phyloP scores from a whole-genome alignment of 73 alveolate species.

The Durusdinium trenchii region DNA sequence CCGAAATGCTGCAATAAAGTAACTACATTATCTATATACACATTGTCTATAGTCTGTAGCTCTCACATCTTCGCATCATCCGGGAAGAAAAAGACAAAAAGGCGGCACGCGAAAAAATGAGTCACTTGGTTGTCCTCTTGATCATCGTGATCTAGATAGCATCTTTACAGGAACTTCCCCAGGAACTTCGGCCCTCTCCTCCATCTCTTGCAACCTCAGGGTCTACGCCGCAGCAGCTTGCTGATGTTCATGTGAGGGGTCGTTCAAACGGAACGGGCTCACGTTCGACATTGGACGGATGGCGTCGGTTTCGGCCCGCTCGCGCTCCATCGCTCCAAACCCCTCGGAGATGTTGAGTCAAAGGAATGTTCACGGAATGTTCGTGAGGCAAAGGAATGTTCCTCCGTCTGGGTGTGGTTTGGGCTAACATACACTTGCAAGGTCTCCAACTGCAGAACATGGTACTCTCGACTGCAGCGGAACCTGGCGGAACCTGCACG shows the following conservation, averaged over 20 bases:
- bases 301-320: neutral
- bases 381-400: neutral
- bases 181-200: neutral
- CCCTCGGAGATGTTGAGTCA: neutral
- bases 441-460: too few relatives aligned
- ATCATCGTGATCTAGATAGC: neutral
- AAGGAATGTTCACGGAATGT: neutral
- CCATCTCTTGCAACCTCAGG: slow-evolving; percentile 4
- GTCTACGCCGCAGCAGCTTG: neutral
- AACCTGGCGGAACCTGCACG: too few relatives aligned
- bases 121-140: too few relatives aligned
- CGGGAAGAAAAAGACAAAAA: too few relatives aligned
- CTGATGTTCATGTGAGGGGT: too few relatives aligned
- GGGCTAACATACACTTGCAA: too few relatives aligned
- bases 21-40: neutral
- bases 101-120: too few relatives aligned
- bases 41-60: neutral
- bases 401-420: too few relatives aligned
- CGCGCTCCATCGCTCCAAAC: neutral
- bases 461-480: too few relatives aligned
- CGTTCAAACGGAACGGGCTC: too few relatives aligned
- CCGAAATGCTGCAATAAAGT: neutral
- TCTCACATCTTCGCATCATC: too few relatives aligned
- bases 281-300: neutral
- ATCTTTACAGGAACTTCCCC: neutral